These are phyloP conservation scores for Yamadazyma sp. DNA, from an alignment of 1,139 yeast genomes.

Conservation along the genomic window DNA sequence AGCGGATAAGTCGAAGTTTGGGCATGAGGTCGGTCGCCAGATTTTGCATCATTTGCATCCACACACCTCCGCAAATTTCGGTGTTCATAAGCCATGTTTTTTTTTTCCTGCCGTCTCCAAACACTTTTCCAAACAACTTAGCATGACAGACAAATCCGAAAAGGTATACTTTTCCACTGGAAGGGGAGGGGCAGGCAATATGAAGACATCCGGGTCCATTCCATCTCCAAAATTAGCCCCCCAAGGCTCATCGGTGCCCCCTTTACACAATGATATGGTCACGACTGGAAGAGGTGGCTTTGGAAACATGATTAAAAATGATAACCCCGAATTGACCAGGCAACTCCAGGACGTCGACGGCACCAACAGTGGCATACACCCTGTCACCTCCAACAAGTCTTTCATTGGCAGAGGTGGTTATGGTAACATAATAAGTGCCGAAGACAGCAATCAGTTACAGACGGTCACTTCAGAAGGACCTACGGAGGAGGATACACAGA, in stretches of 20 bases:
- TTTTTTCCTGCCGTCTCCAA: background rate
- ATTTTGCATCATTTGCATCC: conserved; percentile 1
- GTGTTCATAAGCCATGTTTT: background rate
- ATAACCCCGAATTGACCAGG: conserved; percentile 61
- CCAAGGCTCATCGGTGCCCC: conserved; percentile 61
- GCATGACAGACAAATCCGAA: conserved; percentile 13
- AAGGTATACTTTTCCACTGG: conserved; percentile 63
- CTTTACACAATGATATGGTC: conserved; percentile 54
- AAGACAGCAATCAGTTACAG: conserved; percentile 21
- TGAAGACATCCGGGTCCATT: conserved; percentile 42
- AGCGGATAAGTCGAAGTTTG: too few species aligned
- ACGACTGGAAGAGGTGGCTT: conserved; percentile 83
- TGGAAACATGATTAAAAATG: conserved; percentile 72
- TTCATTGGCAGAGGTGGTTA: conserved; percentile 52
- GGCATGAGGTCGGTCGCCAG: too few species aligned
- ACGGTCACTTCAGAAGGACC: conserved; percentile 27
- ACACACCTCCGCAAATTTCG: conserved; percentile 1
- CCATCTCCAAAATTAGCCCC: conserved; percentile 58
- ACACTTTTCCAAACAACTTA: background rate
- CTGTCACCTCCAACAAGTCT: conserved; percentile 39
- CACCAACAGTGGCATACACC: conserved; percentile 28
- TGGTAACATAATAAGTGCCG: conserved; percentile 38
- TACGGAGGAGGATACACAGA: conserved; percentile 12
- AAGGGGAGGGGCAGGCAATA: conserved; percentile 81
- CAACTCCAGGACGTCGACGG: conserved; percentile 73